phyloP scores from a whole-genome alignment of 805 yeast species.

The Suhomyces emberorum region DNA sequence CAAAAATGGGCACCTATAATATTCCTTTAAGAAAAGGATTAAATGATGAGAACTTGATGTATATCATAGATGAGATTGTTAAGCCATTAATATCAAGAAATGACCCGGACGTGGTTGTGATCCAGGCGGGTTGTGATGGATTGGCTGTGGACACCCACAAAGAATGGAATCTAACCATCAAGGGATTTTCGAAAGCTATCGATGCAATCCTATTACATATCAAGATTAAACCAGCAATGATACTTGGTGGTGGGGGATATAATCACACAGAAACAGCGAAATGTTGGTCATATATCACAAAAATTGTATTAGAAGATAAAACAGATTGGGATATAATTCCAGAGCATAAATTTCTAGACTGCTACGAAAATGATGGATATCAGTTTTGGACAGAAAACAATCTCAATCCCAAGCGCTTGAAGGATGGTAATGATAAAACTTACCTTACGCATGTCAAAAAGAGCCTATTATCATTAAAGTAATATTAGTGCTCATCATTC shows the following conservation, averaged over 20 bases:
- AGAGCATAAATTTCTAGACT: constrained; percentile 45
- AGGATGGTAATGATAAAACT: constrained; percentile 28
- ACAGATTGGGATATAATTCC: constrained; percentile 47
- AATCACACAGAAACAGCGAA: constrained; percentile 59
- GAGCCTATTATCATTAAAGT: constrained; percentile 8
- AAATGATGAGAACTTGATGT: constrained; percentile 40
- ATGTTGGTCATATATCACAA: constrained; percentile 51
- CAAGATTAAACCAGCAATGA: constrained; percentile 33
- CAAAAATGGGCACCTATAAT: constrained; percentile 40
- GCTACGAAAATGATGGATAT: constrained; percentile 42
- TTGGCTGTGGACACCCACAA: constrained; percentile 57
- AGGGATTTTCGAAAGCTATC: constrained; percentile 43
- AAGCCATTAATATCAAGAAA: constrained; percentile 37
- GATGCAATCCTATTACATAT: constrained; percentile 19
- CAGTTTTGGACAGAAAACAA: constrained; percentile 47
- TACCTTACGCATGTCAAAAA: constrained; percentile 22
- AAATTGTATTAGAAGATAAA: constrained; percentile 15
- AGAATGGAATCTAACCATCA: constrained; percentile 68
- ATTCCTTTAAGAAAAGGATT: constrained; percentile 59
- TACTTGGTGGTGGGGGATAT: constrained; percentile 81
- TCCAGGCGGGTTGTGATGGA: constrained; percentile 78
- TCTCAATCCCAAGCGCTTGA: constrained; percentile 18
- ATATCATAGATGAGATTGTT: constrained; percentile 40
- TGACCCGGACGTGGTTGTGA: constrained; percentile 51
- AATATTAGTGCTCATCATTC: no score